phyloP scores from a whole-genome alignment of 257 asterid species.

The Solanum appendiculatum region DNA sequence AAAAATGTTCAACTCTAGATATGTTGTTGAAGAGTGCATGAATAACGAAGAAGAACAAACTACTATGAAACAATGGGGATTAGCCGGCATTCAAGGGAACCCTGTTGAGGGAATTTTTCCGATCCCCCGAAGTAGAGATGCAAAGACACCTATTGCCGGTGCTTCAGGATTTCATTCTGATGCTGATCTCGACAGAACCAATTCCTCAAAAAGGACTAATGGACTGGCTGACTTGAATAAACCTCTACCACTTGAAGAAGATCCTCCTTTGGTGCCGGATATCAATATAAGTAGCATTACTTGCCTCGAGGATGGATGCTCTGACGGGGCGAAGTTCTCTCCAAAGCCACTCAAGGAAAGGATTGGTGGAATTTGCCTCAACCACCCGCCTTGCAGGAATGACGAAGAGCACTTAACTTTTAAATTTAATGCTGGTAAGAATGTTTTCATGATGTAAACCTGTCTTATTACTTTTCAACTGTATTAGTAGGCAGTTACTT shows the following conservation, averaged over 20 bases:
- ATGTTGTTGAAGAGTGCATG: conserved; percentile 8
- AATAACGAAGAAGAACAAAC: neutral
- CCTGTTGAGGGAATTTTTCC: neutral
- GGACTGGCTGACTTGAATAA: conserved; percentile 22
- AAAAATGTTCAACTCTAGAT: conserved; percentile 13
- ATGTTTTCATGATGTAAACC: neutral
- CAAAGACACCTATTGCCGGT: neutral
- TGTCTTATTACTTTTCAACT: neutral
- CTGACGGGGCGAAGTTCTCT: conserved; percentile 17
- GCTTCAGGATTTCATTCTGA: neutral
- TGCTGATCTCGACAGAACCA: conserved; percentile 12
- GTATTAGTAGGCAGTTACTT: neutral
- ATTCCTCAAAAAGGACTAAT: conserved; percentile 2
- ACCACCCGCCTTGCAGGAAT: conserved; percentile 9
- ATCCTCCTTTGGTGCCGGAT: neutral
- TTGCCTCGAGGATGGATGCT: conserved; percentile 4
- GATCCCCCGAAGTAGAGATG: conserved; percentile 6
- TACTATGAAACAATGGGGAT: neutral
- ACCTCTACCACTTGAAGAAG: conserved; percentile 8
- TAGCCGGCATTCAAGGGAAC: conserved; percentile 2
- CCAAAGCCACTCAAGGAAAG: conserved; percentile 8
- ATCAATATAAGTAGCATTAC: neutral
- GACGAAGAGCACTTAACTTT: conserved; percentile 19
- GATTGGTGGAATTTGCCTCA: conserved; percentile 8
- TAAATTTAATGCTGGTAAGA: conserved; percentile 33